phyloP scores from a whole-genome alignment of 2,329 filamentous ascomycete species.

The Aspergillus intermedius region DNA sequence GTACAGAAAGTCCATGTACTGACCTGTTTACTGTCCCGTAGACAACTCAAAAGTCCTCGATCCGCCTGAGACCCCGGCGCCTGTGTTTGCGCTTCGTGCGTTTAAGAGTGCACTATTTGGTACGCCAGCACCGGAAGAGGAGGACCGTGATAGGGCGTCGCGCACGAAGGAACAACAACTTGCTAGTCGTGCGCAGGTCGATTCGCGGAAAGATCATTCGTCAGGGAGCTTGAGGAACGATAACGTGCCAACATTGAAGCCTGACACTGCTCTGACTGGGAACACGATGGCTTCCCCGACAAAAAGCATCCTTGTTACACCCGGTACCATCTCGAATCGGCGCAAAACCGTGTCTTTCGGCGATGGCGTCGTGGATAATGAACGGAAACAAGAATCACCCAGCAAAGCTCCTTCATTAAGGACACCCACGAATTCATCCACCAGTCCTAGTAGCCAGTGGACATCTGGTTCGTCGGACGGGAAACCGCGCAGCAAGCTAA shows the following conservation, averaged over 20 bases:
- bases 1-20: not conserved
- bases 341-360: slow-evolving; percentile 58
- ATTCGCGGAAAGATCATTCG: slow-evolving; percentile 13
- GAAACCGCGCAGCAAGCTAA: slow-evolving; percentile 35
- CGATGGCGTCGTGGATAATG: slow-evolving; percentile 51
- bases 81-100: slow-evolving; percentile 60
- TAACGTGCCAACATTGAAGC: slow-evolving; percentile 13
- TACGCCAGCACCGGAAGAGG: slow-evolving; percentile 51
- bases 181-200: slow-evolving; percentile 15
- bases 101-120: slow-evolving; percentile 61
- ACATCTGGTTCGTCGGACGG: slow-evolving; percentile 26
- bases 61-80: slow-evolving; percentile 58
- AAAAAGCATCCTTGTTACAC: slow-evolving; percentile 60
- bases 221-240: slow-evolving; percentile 14
- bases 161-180: slow-evolving; percentile 10
- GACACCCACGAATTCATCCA: slow-evolving; percentile 41
- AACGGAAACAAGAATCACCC: slow-evolving; percentile 42
- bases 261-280: slow-evolving; percentile 18
- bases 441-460: slow-evolving; percentile 43
- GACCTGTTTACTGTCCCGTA: slow-evolving; percentile 9
- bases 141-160: slow-evolving; percentile 19
- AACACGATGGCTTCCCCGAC: slow-evolving; percentile 44
- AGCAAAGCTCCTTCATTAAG: slow-evolving; percentile 40
- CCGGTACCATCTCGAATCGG: slow-evolving; percentile 50
- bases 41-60: slow-evolving; percentile 50